A percentile compares a stretch with the other conserved stretches of the same genome.
Conservation (phyloP, 768 basidiomycete genomes). For the Phlegmacium glaucopus region DNA sequence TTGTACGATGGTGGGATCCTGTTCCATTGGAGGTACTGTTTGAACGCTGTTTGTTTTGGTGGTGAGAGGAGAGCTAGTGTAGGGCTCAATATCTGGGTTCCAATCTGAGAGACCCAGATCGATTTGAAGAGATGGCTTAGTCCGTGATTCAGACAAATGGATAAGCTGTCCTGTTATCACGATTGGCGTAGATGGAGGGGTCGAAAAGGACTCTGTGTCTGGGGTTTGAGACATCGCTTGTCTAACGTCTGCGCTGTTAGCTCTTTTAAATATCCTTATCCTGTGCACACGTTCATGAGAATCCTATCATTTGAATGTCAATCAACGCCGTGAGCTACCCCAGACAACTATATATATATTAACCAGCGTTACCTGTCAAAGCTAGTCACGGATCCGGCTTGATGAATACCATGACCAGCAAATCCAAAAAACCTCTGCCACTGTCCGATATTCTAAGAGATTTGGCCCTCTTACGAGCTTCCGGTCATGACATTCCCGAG, state of each 20-base stretch:
- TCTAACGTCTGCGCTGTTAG: no score
- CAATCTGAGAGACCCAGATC: slow-evolving; percentile 34
- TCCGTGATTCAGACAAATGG: slow-evolving; percentile 37
- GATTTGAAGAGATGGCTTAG: slow-evolving; percentile 44
- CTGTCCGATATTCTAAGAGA: slow-evolving; percentile 64
- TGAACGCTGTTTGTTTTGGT: slow-evolving; percentile 13
- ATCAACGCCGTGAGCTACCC: no score
- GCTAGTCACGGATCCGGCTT: neutral
- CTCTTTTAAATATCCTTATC: no score
- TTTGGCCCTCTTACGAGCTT: slow-evolving; percentile 66
- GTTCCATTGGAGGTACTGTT: slow-evolving; percentile 5
- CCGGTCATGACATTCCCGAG: slow-evolving; percentile 37
- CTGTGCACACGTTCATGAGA: no score
- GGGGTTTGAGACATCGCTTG: slow-evolving; percentile 25
- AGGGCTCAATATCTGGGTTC: slow-evolving; percentile 41
- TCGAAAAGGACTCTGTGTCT: slow-evolving; percentile 38
- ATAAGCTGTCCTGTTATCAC: slow-evolving; percentile 9
- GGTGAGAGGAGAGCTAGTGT: slow-evolving; percentile 29
- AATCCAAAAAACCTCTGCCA: slow-evolving; percentile 48
- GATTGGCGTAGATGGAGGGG: slow-evolving; percentile 37
- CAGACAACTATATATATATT: no score
- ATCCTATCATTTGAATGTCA: no score
- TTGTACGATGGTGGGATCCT: slow-evolving; percentile 19
- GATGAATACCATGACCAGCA: slow-evolving; percentile 20
- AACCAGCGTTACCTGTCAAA: no score